phyloP scores from a whole-genome alignment of 305 asterid genomes.

The Solanum hybrid region DNA sequence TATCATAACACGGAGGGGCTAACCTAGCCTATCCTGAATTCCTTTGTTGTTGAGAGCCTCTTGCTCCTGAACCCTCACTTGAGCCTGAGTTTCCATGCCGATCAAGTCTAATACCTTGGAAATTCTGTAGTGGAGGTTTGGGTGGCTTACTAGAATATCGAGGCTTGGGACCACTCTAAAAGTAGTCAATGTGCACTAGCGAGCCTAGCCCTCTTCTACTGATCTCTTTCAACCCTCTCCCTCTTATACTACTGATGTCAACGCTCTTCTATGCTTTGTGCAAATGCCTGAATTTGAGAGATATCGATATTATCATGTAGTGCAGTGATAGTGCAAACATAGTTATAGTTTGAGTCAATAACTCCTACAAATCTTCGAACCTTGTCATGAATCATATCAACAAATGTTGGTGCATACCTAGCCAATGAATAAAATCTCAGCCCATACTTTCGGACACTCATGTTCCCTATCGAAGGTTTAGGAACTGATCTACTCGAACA shows the following conservation, averaged over 20 bases:
- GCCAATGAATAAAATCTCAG: no score
- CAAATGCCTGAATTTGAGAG: neutral
- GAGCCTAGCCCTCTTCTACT: neutral
- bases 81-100: neutral
- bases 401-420: neutral
- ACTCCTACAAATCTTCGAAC: neutral
- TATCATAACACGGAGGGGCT: neutral
- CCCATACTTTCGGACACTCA: no score
- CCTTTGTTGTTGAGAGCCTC: neutral
- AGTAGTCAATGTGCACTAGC: neutral
- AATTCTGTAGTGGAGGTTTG: neutral
- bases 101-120: neutral
- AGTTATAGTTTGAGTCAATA: neutral
- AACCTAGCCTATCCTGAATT: neutral
- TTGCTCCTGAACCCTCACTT: neutral
- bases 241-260: neutral
- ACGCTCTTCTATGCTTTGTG: neutral
- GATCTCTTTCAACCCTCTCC: neutral
- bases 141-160: neutral
- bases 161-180: neutral
- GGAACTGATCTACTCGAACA: no score
- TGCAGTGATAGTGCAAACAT: neutral
- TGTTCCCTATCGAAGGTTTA: no score
- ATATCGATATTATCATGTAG: neutral
- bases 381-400: neutral